A percentile compares a stretch with the other conserved stretches of the same genome.
These are phyloP conservation scores for Penicillium bovifimosum DNA, from an alignment of 495 filamentous ascomycete species.

Conservation along the genomic window DNA sequence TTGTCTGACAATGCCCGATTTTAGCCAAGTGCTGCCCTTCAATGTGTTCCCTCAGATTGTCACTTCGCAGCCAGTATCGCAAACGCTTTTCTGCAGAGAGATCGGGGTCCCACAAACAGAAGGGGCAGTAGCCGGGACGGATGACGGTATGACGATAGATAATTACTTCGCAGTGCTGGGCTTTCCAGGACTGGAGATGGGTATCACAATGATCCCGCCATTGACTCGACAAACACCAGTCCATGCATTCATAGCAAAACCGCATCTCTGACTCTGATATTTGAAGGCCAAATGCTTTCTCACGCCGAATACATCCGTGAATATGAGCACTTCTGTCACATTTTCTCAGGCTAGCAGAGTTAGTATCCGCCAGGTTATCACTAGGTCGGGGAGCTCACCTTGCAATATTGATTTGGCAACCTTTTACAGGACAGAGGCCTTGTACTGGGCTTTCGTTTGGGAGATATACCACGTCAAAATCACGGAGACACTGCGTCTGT, in stretches of 20 bases:
- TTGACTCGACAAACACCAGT: conserved; percentile 1
- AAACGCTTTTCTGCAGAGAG: conserved; percentile 1
- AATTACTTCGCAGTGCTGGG: conserved; percentile 7
- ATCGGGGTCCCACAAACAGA: conserved; percentile 4
- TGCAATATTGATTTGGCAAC: conserved; percentile 8
- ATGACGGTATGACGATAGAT: conserved; percentile 10
- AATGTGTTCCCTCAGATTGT: conserved; percentile 7
- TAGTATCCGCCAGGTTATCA: conserved; percentile 7
- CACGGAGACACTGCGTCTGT: too few species aligned
- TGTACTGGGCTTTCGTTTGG: too few species aligned
- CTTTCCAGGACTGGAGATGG: conserved; percentile 6
- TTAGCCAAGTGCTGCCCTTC: conserved; percentile 1
- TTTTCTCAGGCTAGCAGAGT: conserved; percentile 7
- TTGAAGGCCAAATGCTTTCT: conserved; percentile 2
- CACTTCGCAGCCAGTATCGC: conserved; percentile 5
- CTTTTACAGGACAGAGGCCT: background rate
- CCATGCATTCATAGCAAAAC: conserved; percentile 11
- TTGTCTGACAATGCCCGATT: background rate
- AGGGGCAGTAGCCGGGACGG: conserved; percentile 7
- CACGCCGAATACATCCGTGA: conserved; percentile 1
- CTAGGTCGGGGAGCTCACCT: conserved; percentile 1
- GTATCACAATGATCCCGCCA: conserved; percentile 3
- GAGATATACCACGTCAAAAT: too few species aligned
- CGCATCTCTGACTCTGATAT: conserved; percentile 3
- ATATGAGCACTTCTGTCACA: conserved; percentile 9